Evolutionary conservation across 1,139 yeast genomes (phyloP).

Genomic region (Pichia inconspicua): DNA sequence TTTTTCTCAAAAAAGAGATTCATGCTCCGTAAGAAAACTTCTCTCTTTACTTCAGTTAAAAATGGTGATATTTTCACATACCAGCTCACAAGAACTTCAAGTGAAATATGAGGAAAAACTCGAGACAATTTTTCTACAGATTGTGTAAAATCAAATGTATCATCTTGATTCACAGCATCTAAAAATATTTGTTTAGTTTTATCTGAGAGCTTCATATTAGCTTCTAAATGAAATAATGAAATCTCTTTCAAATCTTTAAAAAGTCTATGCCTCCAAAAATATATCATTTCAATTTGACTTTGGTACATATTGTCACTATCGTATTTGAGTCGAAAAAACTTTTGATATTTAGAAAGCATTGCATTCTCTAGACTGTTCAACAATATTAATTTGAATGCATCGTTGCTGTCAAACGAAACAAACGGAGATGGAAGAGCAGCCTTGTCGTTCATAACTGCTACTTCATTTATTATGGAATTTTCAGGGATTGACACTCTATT

Average conservation of each 20-base stretch:
- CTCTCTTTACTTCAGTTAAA: not conserved
- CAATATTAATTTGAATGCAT: slow-evolving; percentile 4
- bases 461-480: not conserved
- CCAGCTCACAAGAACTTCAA: slow-evolving; percentile 5
- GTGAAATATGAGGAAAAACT: slow-evolving; percentile 7
- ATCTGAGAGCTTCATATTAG: slow-evolving; percentile 2
- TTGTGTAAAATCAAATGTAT: not conserved
- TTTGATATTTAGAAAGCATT: slow-evolving; percentile 6
- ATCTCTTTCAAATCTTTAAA: not conserved
- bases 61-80: slow-evolving; percentile 8
- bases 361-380: not conserved
- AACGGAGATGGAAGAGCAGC: slow-evolving; percentile 9
- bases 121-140: not conserved
- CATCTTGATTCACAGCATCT: not conserved
- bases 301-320: slow-evolving; percentile 2
- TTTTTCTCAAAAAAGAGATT: slow-evolving; percentile 3
- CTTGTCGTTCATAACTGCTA: slow-evolving; percentile 2
- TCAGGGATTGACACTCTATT: not conserved
- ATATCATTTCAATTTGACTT: slow-evolving; percentile 2
- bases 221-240: not conserved
- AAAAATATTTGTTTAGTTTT: not conserved
- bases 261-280: slow-evolving; percentile 5
- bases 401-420: slow-evolving; percentile 4
- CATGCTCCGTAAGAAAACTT: slow-evolving; percentile 4
- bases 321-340: slow-evolving; percentile 3